phyloP scores from a whole-genome alignment of 768 basidiomycete species.

The Boletus tylopilopsis region DNA sequence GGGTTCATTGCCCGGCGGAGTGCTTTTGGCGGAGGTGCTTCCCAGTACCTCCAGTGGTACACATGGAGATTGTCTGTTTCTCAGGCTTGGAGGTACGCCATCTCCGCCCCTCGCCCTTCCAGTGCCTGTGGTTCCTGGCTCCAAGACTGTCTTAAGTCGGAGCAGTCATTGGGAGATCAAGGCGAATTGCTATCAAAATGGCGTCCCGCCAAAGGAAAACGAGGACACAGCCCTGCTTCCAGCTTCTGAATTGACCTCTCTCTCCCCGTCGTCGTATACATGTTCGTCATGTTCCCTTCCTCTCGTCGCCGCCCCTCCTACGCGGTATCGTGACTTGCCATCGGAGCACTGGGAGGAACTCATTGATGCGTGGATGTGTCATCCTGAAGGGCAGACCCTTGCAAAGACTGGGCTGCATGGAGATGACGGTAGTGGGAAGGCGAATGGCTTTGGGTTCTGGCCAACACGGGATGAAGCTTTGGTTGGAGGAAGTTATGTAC shows the following conservation, averaged over 20 bases:
- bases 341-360: constrained; percentile 98
- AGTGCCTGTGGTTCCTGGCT: constrained; percentile 54
- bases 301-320: constrained; percentile 48
- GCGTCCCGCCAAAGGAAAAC: constrained; percentile 11
- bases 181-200: constrained; percentile 37
- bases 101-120: constrained; percentile 59
- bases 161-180: constrained; percentile 72
- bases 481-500: constrained; percentile 86
- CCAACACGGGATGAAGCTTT: constrained; percentile 68
- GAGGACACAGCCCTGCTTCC: constrained; percentile 53
- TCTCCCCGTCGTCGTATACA: constrained; percentile 61
- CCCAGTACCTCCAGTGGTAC: constrained; percentile 39
- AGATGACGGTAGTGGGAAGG: constrained; percentile 18
- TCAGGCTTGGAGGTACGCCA: constrained; percentile 55
- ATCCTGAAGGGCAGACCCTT: constrained; percentile 75
- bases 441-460: constrained; percentile 62
- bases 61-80: constrained; percentile 52
- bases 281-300: constrained; percentile 81
- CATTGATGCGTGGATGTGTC: constrained; percentile 98
- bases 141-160: constrained; percentile 53
- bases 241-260: constrained; percentile 55
- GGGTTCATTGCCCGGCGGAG: constrained; percentile 37
- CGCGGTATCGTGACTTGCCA: constrained; percentile 79
- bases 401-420: constrained; percentile 42
- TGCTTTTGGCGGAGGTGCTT: constrained; percentile 59